Evolutionary conservation across 257 asterid genomes (phyloP).

Genomic region (Fraxinus anomala): DNA sequence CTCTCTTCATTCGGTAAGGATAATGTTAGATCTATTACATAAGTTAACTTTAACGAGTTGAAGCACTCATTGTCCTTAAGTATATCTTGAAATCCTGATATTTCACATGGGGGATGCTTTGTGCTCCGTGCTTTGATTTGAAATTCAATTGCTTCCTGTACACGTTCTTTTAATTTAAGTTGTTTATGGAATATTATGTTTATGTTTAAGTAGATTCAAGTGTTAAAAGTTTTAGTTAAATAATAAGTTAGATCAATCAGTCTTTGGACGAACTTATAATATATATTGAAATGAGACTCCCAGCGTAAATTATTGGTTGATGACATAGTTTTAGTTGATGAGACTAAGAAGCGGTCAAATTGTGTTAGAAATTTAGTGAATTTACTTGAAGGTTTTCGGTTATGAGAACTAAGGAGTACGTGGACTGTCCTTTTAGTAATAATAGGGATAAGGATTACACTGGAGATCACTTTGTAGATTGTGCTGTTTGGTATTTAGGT

Average conservation of each 20-base stretch:
- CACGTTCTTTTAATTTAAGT: slow-evolving; percentile 13
- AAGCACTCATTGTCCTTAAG: slow-evolving; percentile 10
- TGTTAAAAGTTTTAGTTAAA: slow-evolving; percentile 21
- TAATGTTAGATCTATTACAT: slow-evolving; percentile 13
- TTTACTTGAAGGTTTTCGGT: background rate
- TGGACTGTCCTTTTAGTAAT: background rate
- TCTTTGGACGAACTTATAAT: background rate
- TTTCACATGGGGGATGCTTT: background rate
- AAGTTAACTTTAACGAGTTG: slow-evolving; percentile 24
- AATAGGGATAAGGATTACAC: background rate
- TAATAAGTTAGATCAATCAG: background rate
- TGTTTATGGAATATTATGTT: background rate
- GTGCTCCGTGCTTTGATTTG: background rate
- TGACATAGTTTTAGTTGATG: too few relatives aligned
- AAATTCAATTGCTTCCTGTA: slow-evolving; percentile 7
- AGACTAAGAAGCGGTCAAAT: too few relatives aligned
- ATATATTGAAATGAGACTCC: background rate
- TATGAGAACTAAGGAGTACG: background rate
- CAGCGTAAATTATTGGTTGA: background rate
- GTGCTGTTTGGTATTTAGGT: background rate
- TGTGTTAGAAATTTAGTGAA: too few relatives aligned
- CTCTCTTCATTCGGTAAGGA: slow-evolving; percentile 90
- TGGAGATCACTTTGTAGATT: background rate
- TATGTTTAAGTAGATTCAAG: background rate
- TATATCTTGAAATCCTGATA: slow-evolving; percentile 12